Base-by-base conservation (phyloP, 2,329 filamentous ascomycete genomes). In the Hymenoscyphus repandus region DNA sequence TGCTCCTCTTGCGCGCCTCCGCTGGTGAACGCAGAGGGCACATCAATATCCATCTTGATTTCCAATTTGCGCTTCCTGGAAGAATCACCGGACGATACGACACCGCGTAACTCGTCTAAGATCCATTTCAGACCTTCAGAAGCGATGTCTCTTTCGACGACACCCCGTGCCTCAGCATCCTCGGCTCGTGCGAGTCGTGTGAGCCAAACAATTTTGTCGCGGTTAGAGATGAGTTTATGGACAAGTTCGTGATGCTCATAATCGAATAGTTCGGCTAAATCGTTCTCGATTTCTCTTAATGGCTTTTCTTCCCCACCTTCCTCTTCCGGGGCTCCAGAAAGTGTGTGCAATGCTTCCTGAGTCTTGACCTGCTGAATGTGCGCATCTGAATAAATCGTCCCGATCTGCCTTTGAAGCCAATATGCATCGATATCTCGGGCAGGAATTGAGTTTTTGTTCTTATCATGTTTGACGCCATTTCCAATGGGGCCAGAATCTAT, bases 241-340 rank as follows among this genome's bases (percentile, higher is more conserved):
- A 97, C 93, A 49, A 96, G 78, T 57, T 96, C 90, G 54, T 95
- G 90, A 64, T 96, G 88, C 63, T 97, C 92, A 64, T 95, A 99
- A 63, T 99, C 93, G 62, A 99, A 97, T 0, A 99, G 79, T 63
- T 96, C 93, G 88, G 97, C 97, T 51, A 99, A 76, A 56, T 99
- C 93, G 68, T 99, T 99, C 65, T 99, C 93, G 50, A 97, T 91
- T 64, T 99, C 92, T 62, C 92, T 85, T 30, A 97, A 75, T 12
- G 88, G 79, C 68, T 88, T 91, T 63, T 95, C 90, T 53, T 92
- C 85, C 13, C 86, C 90, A 49, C 87, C 85, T 45, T 88, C 85
- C 61, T 83, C 80, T 18, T 84, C 86, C 2, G 83, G 78, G 56
- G 86, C 78, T 40, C 88, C 90, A 30, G 88, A 86, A 48, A 99